These are phyloP conservation scores for Botrytis fragariae DNA, from an alignment of 2,329 filamentous ascomycete species.

Conservation along the genomic window DNA sequence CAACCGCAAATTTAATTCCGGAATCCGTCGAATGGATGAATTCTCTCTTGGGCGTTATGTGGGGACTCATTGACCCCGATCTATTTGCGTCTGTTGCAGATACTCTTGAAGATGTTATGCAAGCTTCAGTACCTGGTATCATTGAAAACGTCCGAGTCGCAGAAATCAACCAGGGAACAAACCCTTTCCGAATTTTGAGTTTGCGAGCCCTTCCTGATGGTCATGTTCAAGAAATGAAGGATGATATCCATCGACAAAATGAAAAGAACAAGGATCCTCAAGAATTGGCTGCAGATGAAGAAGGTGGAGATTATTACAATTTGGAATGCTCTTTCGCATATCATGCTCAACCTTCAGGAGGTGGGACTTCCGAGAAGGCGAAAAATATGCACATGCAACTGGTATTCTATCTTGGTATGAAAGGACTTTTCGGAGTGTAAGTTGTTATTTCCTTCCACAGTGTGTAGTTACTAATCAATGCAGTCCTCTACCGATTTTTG, in stretches of 20 bases:
- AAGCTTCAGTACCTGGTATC: conserved; percentile 83
- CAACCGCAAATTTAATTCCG: conserved; percentile 83
- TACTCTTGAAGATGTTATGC: conserved; percentile 93
- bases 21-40: conserved; percentile 98
- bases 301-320: conserved; percentile 91
- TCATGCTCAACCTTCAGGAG: conserved; percentile 73
- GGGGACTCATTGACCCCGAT: conserved; percentile 91
- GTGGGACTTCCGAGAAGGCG: conserved; percentile 73
- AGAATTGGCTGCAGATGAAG: conserved; percentile 83
- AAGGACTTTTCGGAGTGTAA: conserved; percentile 36
- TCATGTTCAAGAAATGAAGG: conserved; percentile 78
- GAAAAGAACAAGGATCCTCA: conserved; percentile 80
- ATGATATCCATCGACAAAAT: conserved; percentile 75
- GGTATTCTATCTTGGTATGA: conserved; percentile 79
- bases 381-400: conserved; percentile 97
- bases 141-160: conserved; percentile 95
- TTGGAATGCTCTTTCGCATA: conserved; percentile 89
- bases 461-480: not conserved
- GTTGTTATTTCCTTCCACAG: not conserved
- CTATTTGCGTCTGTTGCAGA: conserved; percentile 92
- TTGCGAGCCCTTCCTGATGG: conserved; percentile 80
- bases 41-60: conserved; percentile 76
- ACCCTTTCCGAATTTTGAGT: conserved; percentile 84
- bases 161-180: conserved; percentile 90
- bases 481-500: conserved; percentile 42